These are phyloP conservation scores for Asclepias syriaca DNA, from an alignment of 257 asterid species.

Conservation along the genomic window DNA sequence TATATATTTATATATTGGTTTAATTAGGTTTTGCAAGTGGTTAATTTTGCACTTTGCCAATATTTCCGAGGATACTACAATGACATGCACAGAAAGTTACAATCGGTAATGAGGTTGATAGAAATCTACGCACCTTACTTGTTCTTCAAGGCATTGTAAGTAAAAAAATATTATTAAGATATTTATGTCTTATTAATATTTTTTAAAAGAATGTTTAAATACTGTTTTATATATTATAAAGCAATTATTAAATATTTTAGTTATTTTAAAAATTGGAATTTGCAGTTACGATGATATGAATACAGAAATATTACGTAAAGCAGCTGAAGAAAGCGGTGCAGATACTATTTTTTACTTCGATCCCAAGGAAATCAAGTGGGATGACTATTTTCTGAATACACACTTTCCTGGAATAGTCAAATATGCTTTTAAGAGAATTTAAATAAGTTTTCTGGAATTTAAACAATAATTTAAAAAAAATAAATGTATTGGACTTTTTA, in stretches of 20 bases:
- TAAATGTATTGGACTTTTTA: no score
- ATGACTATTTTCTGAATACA: conserved; percentile 55
- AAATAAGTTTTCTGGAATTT: no score
- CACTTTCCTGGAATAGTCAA: conserved; percentile 78
- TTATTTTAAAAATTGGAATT: no score
- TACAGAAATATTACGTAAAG: conserved; percentile 50
- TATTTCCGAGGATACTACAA: conserved; percentile 43
- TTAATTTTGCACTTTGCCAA: conserved; percentile 64
- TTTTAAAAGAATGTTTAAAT: no score
- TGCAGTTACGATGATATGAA: conserved; percentile 56
- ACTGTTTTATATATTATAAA: no score
- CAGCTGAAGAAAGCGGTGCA: conserved; percentile 29
- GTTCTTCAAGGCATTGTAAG: conserved; percentile 88
- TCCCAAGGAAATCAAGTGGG: conserved; percentile 67
- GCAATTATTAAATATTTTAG: no score
- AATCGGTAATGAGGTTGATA: conserved; percentile 48
- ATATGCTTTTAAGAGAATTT: no score
- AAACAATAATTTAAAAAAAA: no score
- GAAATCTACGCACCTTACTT: conserved; percentile 75
- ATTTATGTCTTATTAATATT: no score
- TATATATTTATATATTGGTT: background rate
- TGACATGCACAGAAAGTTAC: conserved; percentile 47
- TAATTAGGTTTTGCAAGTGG: conserved; percentile 51
- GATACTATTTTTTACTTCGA: conserved; percentile 61
- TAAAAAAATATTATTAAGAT: background rate